These are phyloP conservation scores for Juncus inflexus DNA, from an alignment of 176 grass and related monocot genomes.

Conservation along the genomic window DNA sequence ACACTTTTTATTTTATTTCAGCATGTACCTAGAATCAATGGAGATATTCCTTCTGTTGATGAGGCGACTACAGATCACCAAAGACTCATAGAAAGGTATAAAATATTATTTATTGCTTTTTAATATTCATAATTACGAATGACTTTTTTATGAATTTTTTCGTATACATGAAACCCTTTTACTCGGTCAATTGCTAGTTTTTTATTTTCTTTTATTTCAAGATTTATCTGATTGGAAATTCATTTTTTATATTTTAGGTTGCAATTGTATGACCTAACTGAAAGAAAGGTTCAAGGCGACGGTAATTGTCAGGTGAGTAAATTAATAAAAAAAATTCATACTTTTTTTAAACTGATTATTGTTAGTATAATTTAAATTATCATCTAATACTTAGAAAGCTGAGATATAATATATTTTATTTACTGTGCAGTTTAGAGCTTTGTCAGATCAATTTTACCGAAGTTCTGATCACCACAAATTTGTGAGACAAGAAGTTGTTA, in stretches of 20 bases:
- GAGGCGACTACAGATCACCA: conserved; percentile 95
- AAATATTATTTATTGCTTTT: conserved; percentile 2
- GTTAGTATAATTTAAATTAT: not conserved
- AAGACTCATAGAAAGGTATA: conserved; percentile 81
- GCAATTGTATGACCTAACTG: conserved; percentile 74
- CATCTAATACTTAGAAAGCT: not conserved
- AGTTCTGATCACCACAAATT: conserved; percentile 84
- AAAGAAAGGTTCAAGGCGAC: conserved; percentile 92
- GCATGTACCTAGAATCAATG: conserved; percentile 99
- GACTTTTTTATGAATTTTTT: not conserved
- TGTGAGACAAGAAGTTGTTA: conserved; percentile 81
- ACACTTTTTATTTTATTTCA: conserved; percentile 39
- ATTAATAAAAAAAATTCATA: conserved; percentile 3
- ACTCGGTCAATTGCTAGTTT: too few relatives aligned
- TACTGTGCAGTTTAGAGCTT: conserved; percentile 69
- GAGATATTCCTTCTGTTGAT: conserved; percentile 82
- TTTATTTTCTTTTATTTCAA: too few relatives aligned
- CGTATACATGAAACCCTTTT: not conserved
- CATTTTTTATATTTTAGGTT: conserved; percentile 41
- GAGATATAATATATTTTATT: not conserved
- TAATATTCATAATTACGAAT: conserved; percentile 1
- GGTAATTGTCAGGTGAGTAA: conserved; percentile 94
- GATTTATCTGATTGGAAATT: not conserved
- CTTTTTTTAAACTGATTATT: not conserved
- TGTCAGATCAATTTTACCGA: conserved; percentile 94